A percentile compares a stretch with the other conserved stretches of the same genome.
These are phyloP conservation scores for Vitis hybrid DNA, from an alignment of 177 flowering plant genomes.

Conservation along the genomic window DNA sequence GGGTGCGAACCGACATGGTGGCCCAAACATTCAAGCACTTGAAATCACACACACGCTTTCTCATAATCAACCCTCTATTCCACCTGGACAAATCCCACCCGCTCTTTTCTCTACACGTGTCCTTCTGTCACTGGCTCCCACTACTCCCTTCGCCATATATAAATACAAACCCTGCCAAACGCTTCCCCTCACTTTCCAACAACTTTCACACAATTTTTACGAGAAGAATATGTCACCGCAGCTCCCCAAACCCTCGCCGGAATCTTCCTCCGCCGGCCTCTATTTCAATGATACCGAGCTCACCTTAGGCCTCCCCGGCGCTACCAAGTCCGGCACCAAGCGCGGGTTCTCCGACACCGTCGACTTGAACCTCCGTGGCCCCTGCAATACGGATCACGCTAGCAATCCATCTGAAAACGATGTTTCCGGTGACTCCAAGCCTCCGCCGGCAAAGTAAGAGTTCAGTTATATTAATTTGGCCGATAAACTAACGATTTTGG, in stretches of 20 bases:
- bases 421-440: constrained; percentile 18
- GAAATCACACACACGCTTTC: constrained; percentile 25
- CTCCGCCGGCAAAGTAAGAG: constrained; percentile 46
- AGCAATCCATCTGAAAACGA: constrained; percentile 12
- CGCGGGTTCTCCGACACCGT: constrained; percentile 45
- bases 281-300: constrained; percentile 55
- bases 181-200: neutral
- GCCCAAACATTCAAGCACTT: constrained; percentile 19
- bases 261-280: constrained; percentile 19
- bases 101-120: constrained; percentile 27
- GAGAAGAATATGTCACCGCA: constrained; percentile 15
- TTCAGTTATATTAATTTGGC: neutral
- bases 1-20: constrained; percentile 21
- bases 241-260: constrained; percentile 17
- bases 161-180: too few relatives aligned
- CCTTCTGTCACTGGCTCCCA: constrained; percentile 7
- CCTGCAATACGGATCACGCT: neutral
- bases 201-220: neutral
- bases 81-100: constrained; percentile 34
- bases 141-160: neutral
- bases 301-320: constrained; percentile 61
- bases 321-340: constrained; percentile 30
- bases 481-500: too few relatives aligned
- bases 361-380: constrained; percentile 31
- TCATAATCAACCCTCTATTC: constrained; percentile 6